These are phyloP conservation scores for Xylaria flabelliformis DNA, from an alignment of 495 filamentous ascomycete genomes.

Conservation along the genomic window DNA sequence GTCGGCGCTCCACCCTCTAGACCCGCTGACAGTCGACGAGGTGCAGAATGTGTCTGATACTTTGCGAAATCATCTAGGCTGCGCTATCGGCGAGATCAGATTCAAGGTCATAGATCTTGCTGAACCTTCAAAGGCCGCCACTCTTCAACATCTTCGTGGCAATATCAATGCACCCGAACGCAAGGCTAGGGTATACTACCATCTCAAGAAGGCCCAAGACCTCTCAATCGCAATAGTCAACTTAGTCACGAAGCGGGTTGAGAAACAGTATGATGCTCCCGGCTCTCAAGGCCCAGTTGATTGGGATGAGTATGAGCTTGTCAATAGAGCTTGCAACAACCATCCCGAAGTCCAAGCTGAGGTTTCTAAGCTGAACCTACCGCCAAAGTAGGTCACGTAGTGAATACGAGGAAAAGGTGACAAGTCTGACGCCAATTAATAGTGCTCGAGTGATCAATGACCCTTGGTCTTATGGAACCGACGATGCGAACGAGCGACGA, in stretches of 20 bases:
- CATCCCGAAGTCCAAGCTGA: background rate
- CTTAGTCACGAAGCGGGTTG: background rate
- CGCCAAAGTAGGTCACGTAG: background rate
- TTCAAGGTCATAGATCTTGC: background rate
- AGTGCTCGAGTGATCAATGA: conserved; percentile 5
- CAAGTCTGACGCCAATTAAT: background rate
- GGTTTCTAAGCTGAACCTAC: background rate
- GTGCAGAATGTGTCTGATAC: background rate
- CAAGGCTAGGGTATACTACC: conserved; percentile 6
- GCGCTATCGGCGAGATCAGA: background rate
- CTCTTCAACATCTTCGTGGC: background rate
- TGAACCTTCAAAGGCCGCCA: background rate
- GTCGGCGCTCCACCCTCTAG: background rate
- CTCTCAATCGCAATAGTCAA: background rate
- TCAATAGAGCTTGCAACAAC: background rate
- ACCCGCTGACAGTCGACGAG: background rate
- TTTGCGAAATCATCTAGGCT: background rate
- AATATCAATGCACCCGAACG: background rate
- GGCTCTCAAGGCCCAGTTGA: background rate
- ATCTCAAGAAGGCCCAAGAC: background rate
- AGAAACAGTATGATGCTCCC: background rate
- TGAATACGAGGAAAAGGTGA: background rate
- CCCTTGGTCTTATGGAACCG: conserved; percentile 11
- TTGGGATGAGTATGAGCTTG: conserved; percentile 2
- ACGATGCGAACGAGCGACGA: conserved; percentile 19